phyloP scores from a whole-genome alignment of 2,329 filamentous ascomycete species.

The Xenoacremonium recifei region DNA sequence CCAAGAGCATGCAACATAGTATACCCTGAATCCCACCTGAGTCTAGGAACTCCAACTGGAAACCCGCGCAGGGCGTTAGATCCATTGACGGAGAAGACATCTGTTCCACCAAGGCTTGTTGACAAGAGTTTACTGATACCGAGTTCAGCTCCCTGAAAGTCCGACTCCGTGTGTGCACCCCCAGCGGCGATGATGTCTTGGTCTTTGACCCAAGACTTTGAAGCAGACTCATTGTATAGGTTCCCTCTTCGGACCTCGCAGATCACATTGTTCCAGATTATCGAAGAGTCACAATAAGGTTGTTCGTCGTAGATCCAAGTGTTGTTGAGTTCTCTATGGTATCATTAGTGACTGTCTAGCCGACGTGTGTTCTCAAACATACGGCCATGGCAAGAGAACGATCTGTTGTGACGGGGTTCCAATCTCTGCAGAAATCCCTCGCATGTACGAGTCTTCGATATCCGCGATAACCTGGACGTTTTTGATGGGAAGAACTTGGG shows the following conservation, averaged over 20 bases:
- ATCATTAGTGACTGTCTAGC: conserved; percentile 4
- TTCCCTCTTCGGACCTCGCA: conserved; percentile 25
- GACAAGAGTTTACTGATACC: conserved; percentile 21
- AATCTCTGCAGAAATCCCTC: conserved; percentile 23
- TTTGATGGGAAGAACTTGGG: conserved; percentile 11
- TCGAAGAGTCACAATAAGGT: conserved; percentile 22
- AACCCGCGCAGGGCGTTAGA: conserved; percentile 5
- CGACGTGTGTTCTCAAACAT: too few species aligned
- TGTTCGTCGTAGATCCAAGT: conserved; percentile 32
- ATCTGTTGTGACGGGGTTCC: conserved; percentile 27
- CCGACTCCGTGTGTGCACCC: conserved; percentile 12
- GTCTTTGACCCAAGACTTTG: conserved; percentile 10
- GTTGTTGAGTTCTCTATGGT: conserved; percentile 32
- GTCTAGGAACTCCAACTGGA: conserved; percentile 26
- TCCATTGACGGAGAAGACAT: conserved; percentile 11
- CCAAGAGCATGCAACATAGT: conserved; percentile 27
- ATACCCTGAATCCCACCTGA: conserved; percentile 27
- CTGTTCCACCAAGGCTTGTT: conserved; percentile 20
- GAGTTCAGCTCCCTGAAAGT: conserved; percentile 14
- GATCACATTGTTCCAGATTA: conserved; percentile 27
- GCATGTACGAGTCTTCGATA: conserved; percentile 26
- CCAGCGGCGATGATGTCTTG: conserved; percentile 16
- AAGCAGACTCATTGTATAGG: conserved; percentile 15
- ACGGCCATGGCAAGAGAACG: conserved; percentile 32
- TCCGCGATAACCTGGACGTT: conserved; percentile 22